Base-by-base conservation (phyloP, 176 grass and related monocot species). In the Eremochloa ophiuroides region DNA sequence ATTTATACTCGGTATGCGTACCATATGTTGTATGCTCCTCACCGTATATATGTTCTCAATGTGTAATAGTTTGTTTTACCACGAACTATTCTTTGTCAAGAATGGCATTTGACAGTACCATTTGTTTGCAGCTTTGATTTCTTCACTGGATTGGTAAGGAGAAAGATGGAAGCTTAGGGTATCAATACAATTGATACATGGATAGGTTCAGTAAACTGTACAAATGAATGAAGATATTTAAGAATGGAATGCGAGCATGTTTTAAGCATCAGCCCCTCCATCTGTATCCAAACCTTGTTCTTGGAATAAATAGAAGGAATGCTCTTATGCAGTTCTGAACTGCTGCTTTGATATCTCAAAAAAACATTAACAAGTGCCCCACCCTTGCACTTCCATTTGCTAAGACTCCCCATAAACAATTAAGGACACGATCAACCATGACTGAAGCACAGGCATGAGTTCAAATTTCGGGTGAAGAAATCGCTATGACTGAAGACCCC, bases 81-180 rank as follows among this genome's bases (percentile, higher is more conserved):
- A 71, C 25, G 1, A 42, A 29, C 14, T 7, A 29, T 29, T 71
- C 1, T 16, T 29, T 46, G 3, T 71, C 41, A 47, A 47, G 25
- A 6, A 48, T 48, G 1, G 14, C 25, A 58, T 71, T 22, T 90
- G 48, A 83, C 37, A 22, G 10, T 86, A 72, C 42, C 8, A 72
- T 76, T 34, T 41, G 48, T 84, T 71, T 88, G 79, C 90, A 98
- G 92, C 71, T 95, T 98, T 89, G 95, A 93, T 89, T 98, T 98
- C 86, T 98, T 98, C 69, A 88, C 67, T 71, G 95, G 95, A 79
- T 88, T 95, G 67, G 92, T 98, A 51, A 86, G 82, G 82, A 93
- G 90, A 80, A 95, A 93, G 78, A 86, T 98, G 48, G 48, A 80
- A 42, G 65, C 66, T 80, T 76, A 90, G 73, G 8, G 39, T 1